Conservation (phyloP, 2,329 filamentous ascomycete species). For the Fusarium floridanum region DNA sequence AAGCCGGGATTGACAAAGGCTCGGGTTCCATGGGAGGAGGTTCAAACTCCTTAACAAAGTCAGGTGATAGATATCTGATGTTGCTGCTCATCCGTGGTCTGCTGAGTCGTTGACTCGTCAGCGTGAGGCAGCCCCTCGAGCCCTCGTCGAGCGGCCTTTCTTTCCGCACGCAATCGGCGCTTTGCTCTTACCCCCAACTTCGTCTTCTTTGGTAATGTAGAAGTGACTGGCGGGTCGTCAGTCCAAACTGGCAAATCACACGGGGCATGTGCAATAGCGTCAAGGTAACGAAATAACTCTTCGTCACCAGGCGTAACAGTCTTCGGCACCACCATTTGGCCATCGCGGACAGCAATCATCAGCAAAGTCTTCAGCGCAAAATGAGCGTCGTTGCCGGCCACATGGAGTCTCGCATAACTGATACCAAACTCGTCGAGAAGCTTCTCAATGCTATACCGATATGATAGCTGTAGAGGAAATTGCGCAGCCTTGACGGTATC, state of each 20-base stretch:
- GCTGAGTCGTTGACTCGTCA: not conserved
- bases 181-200: not conserved
- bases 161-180: not conserved
- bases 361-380: slow-evolving; percentile 50
- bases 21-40: no score
- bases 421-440: slow-evolving; percentile 39
- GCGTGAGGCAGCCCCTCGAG: not conserved
- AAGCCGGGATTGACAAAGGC: no score
- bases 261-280: slow-evolving; percentile 10
- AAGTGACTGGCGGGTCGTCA: slow-evolving; percentile 2
- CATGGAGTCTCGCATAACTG: slow-evolving; percentile 17
- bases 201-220: not conserved
- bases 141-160: not conserved
- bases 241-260: slow-evolving; percentile 2
- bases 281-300: slow-evolving; percentile 2
- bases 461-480: slow-evolving; percentile 41
- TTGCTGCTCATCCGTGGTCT: not conserved
- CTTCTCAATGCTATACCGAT: slow-evolving; percentile 42
- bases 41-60: not conserved
- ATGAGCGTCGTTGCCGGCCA: slow-evolving; percentile 50
- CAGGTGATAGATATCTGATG: not conserved
- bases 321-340: slow-evolving; percentile 27
- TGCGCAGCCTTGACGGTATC: slow-evolving; percentile 48
- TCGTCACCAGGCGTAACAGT: not conserved
- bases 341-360: slow-evolving; percentile 57